Evolutionary conservation across 129 eudicot species (phyloP).

Genomic region (Saposhnikovia divaricata): DNA sequence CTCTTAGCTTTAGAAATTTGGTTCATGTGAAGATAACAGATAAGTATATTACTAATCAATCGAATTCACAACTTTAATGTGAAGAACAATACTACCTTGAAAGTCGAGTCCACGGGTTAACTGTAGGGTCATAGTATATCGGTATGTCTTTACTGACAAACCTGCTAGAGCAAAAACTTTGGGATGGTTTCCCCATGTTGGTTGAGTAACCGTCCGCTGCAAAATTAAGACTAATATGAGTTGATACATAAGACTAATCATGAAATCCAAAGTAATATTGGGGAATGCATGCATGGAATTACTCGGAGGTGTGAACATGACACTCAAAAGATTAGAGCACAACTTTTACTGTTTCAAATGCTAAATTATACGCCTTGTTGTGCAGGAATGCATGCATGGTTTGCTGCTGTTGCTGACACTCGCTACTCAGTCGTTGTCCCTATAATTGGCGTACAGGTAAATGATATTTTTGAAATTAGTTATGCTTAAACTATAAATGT

Average conservation of each 20-base stretch:
- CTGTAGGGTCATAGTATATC: slow-evolving; percentile 85
- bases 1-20: background rate
- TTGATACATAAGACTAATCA: background rate
- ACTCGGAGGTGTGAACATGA: slow-evolving; percentile 62
- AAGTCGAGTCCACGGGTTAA: slow-evolving; percentile 85
- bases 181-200: slow-evolving; percentile 96
- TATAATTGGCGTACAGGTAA: slow-evolving; percentile 90
- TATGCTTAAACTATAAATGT: slow-evolving; percentile 18
- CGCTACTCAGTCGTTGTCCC: slow-evolving; percentile 90
- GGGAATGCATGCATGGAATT: too few species aligned
- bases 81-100: slow-evolving; percentile 41
- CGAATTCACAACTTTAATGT: background rate
- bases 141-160: slow-evolving; percentile 63
- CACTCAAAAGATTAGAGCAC: background rate
- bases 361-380: background rate
- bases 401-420: slow-evolving; percentile 75
- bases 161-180: slow-evolving; percentile 76
- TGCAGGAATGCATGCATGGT: slow-evolving; percentile 98
- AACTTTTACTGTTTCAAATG: background rate
- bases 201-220: slow-evolving; percentile 70
- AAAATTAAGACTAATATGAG: slow-evolving; percentile 3
- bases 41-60: background rate
- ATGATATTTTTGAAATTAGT: background rate
- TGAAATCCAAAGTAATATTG: slow-evolving; percentile 1
- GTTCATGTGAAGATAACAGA: background rate